Base-by-base conservation (phyloP, 495 filamentous ascomycete species). In the Xylaria nigripes region DNA sequence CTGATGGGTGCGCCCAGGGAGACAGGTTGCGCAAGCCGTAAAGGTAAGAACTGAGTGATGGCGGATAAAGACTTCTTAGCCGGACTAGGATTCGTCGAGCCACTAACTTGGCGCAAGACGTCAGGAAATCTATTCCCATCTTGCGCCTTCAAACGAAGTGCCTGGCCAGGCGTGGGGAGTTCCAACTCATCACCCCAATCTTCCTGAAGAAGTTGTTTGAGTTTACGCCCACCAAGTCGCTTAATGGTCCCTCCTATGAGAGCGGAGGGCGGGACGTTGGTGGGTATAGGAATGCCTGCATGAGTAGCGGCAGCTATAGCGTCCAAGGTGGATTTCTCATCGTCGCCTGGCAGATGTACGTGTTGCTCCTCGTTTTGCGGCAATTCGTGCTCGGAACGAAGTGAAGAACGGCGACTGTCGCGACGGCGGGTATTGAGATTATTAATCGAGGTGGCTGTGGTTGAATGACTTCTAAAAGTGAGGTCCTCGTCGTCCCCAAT, bases 211-310 rank as follows among this genome's bases (percentile, higher is more conserved):
- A 87, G 83, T 68, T 86, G 87, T 64, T 83, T 86, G 42, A 83
- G 78, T 59, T 89, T 93, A 62, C 84, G 84, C 59, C 83, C 86
- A 43, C 90, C 90, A 6, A 98, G 75, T 64, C 90, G 76, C 73
- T 95, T 96, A 65, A 98, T 98, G 10, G 90, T 90, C 45, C 93
- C 93, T 41, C 92, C 93, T 59, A 95, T 77, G 40, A 98, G 76
- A 45, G 93, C 93, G n/a, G 92, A 95, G 21, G 86, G 81, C n/a
- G 93, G 90, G 13, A 97, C 84, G 64, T 92, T 90, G 23, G 78
- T 72, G 16, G 93, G 93, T 57, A 98, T 84, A 24, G 93, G 92
- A 48, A 98, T 96, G 46, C 93, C 93, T 22, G 89, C 92, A 59
- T 83, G 84, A 55, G 84, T 85, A 38, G 90, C 93, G 3, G 89